phyloP scores from a whole-genome alignment of 1,284 basidiomycete species.

The Stereum hirsutum region DNA sequence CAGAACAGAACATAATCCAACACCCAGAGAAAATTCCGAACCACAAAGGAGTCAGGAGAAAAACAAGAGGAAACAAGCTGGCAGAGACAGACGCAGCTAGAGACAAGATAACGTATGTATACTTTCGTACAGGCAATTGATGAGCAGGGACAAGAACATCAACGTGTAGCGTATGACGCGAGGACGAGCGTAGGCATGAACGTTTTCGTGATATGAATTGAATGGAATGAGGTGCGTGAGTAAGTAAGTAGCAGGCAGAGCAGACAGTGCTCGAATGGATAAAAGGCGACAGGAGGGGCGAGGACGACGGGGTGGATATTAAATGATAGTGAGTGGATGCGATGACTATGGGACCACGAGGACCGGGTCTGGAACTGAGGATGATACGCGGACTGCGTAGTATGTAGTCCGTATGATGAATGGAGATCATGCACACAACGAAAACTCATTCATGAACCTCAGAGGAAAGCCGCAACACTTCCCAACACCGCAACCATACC shows the following conservation, averaged over 20 bases:
- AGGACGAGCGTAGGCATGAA: neutral
- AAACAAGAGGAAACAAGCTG: neutral
- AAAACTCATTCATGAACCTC: too few relatives aligned
- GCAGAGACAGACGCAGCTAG: neutral
- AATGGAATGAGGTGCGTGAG: neutral
- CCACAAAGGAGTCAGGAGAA: neutral
- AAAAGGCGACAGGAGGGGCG: too few relatives aligned
- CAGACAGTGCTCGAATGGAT: too few relatives aligned
- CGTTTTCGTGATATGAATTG: neutral
- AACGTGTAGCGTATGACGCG: neutral
- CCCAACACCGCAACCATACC: slow-evolving; percentile 7
- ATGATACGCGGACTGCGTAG: too few relatives aligned
- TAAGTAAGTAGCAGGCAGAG: too few relatives aligned
- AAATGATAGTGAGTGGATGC: too few relatives aligned
- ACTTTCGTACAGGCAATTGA: neutral
- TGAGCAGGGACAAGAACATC: neutral
- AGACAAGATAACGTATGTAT: neutral
- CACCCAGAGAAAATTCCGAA: neutral
- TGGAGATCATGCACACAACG: neutral
- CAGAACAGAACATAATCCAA: too few relatives aligned
- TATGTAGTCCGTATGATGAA: neutral
- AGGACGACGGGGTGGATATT: too few relatives aligned
- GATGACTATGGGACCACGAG: too few relatives aligned
- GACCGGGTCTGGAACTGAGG: too few relatives aligned
- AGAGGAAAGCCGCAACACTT: too few relatives aligned